These are phyloP conservation scores for Pyrenophora seminiperda DNA, from an alignment of 2,329 filamentous ascomycete genomes.

Conservation along the genomic window DNA sequence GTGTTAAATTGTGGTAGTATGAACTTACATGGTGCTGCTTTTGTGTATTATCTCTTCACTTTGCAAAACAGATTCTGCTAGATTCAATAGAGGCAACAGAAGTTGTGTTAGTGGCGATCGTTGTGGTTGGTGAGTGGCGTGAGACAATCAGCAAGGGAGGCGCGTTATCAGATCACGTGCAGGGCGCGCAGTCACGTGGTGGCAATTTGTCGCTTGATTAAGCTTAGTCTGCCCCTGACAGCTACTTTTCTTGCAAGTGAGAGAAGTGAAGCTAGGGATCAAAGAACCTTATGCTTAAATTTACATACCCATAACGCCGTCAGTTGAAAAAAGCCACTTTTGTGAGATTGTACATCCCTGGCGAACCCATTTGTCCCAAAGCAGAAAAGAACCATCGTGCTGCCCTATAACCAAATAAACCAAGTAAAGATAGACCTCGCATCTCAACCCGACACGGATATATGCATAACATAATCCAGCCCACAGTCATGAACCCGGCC, in stretches of 20 bases:
- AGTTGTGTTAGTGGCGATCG: constrained; percentile 1
- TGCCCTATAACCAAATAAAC: too few relatives aligned
- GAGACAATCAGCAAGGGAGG: constrained; percentile 9
- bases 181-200: constrained; percentile 40
- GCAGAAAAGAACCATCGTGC: too few relatives aligned
- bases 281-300: too few relatives aligned
- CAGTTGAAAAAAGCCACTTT: not conserved
- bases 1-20: not conserved
- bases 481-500: not conserved
- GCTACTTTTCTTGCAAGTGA: not conserved
- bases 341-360: not conserved
- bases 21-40: constrained; percentile 23
- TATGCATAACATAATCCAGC: not conserved
- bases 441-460: too few relatives aligned
- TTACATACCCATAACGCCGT: not conserved
- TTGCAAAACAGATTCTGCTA: not conserved
- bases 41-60: not conserved
- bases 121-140: constrained; percentile 13
- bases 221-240: constrained; percentile 15
- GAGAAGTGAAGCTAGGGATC: too few relatives aligned
- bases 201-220: constrained; percentile 26
- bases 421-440: too few relatives aligned
- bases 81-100: not conserved
- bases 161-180: constrained; percentile 18
- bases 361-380: too few relatives aligned